Conservation (phyloP, 2,329 filamentous ascomycete genomes). For the Gaeumannomyces sp. region DNA sequence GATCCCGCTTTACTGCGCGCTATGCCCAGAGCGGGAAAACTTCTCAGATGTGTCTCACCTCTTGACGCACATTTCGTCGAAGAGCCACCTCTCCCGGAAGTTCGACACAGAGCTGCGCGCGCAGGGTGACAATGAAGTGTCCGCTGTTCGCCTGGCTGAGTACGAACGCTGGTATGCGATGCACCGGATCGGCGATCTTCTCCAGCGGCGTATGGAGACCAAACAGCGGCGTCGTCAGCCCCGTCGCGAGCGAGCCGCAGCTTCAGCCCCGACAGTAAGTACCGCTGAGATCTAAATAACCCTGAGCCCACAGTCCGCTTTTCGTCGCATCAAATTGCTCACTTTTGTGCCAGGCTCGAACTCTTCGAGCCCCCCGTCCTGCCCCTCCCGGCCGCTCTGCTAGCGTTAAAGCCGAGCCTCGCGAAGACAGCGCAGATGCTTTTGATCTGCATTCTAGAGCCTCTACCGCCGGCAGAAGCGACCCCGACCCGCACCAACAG, state of each 20-base stretch:
- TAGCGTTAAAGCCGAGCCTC: slow-evolving; percentile 16
- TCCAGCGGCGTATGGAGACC: slow-evolving; percentile 70
- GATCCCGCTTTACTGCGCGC: slow-evolving; percentile 71
- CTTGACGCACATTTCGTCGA: slow-evolving; percentile 86
- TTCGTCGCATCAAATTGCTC: background rate
- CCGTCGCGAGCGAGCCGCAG: background rate
- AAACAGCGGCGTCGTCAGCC: slow-evolving; percentile 57
- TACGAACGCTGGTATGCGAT: slow-evolving; percentile 76
- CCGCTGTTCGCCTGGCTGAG: slow-evolving; percentile 53
- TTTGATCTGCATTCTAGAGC: background rate
- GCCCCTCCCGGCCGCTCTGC: slow-evolving; percentile 9
- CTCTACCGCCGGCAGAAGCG: background rate
- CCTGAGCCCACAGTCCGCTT: background rate
- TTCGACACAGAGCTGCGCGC: slow-evolving; percentile 75
- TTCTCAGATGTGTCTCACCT: slow-evolving; percentile 92
- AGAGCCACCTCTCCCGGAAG: slow-evolving; percentile 80
- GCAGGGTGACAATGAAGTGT: slow-evolving; percentile 55
- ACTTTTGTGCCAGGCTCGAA: background rate
- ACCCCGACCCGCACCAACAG: background rate
- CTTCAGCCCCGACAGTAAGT: background rate
- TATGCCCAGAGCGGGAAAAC: slow-evolving; percentile 71
- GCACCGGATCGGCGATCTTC: slow-evolving; percentile 63
- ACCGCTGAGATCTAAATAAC: background rate
- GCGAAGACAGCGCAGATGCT: slow-evolving; percentile 16
- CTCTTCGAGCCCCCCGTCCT: background rate